Base-by-base conservation (phyloP, 495 filamentous ascomycete genomes). In the Pyronema omphalodes region DNA sequence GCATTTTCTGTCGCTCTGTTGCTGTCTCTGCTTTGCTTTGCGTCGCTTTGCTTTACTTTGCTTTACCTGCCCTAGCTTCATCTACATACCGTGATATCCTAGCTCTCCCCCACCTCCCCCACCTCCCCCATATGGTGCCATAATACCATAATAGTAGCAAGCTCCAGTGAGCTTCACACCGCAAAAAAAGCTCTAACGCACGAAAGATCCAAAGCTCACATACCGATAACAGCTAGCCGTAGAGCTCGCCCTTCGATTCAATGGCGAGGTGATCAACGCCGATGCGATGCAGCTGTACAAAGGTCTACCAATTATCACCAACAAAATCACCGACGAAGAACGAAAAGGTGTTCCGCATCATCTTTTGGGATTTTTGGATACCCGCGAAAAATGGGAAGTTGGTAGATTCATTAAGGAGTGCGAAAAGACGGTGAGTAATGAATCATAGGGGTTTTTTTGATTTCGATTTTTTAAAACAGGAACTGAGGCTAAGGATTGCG, bases 241-340 rank as follows among this genome's bases (percentile, higher is more conserved):
- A 7, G 84, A 93, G 45, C 66, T 99, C 33, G 91, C 93, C 3
- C 72, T 73, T 37, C 75, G 74, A 36, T 88, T 84, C 69, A 83
- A 93, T 67, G 93, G 93, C 58, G 93, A 99, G 69, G 77, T 99
- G 51, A 86, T 99, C 72, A 99, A 99, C 65, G 88, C 84, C 49
- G 93, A 99, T 70, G 91, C 91, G n/a, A 91, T 99, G 85, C 93
- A 96, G 66, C 81, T 99, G 75, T 99, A 99, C 62, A 72, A 78
- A 36, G 93, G 88, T 7, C 72, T 99, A 15, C 88, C 91, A 0
- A 83, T 96, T 57, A 88, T 95, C 53, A 99, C 93, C 14, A 99
- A 99, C 67, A 89, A 96, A 64, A 80, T 94, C 56, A 73, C 83
- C 0, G 44, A 64, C 9, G 74, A 76, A 19, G 88, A 99, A 63